Conservation (phyloP, 164 flowering plant genomes). For the Vitis amurensis region DNA sequence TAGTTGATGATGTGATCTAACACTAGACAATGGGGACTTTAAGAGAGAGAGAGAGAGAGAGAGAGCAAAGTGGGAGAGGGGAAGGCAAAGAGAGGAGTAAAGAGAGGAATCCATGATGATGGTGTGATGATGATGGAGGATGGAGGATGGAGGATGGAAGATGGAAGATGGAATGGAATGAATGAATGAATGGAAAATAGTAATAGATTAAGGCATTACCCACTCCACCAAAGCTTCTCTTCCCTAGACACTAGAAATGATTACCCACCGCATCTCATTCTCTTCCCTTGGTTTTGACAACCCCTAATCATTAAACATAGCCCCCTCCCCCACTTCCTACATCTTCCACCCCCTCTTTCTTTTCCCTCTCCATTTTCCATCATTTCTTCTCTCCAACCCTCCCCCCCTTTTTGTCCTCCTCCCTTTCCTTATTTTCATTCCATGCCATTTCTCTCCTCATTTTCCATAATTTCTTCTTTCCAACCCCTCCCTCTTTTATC, state of each 20-base stretch:
- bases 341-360: constrained; percentile 20
- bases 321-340: constrained; percentile 8
- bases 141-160: neutral
- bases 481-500: too few relatives aligned
- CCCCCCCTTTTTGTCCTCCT: neutral
- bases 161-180: too few relatives aligned
- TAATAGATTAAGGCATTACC: neutral
- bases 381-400: too few relatives aligned
- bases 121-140: constrained; percentile 11
- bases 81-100: neutral
- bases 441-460: neutral
- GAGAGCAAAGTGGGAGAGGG: neutral
- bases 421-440: neutral
- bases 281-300: constrained; percentile 34
- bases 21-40: too few relatives aligned
- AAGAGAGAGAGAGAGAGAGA: neutral
- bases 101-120: constrained; percentile 19
- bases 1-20: too few relatives aligned
- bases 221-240: constrained; percentile 12
- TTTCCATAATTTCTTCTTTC: too few relatives aligned
- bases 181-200: too few relatives aligned
- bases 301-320: constrained; percentile 32
- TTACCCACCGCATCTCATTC: constrained; percentile 31
- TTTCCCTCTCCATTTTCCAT: constrained; percentile 9
- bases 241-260: constrained; percentile 37